Evolutionary conservation across 2,329 filamentous ascomycete genomes (phyloP).

Genomic region (Diplocarpon rosae): DNA sequence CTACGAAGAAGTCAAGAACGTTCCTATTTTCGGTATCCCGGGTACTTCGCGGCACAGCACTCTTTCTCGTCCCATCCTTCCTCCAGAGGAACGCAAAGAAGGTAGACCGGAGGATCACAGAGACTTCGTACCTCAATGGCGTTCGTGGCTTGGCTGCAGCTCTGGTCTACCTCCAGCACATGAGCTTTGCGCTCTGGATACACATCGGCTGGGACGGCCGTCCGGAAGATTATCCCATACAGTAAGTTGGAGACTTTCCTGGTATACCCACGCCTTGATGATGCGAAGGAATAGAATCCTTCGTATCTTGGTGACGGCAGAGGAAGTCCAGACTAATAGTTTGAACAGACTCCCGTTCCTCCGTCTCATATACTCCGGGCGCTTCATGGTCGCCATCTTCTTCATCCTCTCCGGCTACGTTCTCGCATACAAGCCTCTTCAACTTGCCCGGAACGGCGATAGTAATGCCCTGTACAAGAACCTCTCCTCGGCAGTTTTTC

Average conservation of each 20-base stretch:
- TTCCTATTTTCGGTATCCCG: not conserved
- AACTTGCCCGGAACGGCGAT: slow-evolving; percentile 24
- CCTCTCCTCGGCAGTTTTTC: slow-evolving; percentile 2
- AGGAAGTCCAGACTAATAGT: too few species aligned
- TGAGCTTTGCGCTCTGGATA: not conserved
- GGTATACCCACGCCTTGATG: too few species aligned
- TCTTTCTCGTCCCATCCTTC: not conserved
- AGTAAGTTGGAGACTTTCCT: not conserved
- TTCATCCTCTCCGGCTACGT: slow-evolving; percentile 38
- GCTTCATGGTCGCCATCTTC: slow-evolving; percentile 36
- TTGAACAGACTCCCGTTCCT: slow-evolving; percentile 1
- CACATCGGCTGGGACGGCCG: not conserved
- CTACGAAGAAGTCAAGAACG: too few species aligned
- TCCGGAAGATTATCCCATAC: not conserved
- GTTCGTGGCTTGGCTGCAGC: slow-evolving; percentile 33
- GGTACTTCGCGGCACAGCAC: not conserved
- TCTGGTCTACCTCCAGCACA: slow-evolving; percentile 4
- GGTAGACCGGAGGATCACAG: not conserved
- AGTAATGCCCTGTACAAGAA: slow-evolving; percentile 27
- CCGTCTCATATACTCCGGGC: slow-evolving; percentile 21
- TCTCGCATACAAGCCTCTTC: slow-evolving; percentile 32
- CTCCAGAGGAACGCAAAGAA: not conserved
- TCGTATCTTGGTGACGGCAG: too few species aligned
- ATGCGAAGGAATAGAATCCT: too few species aligned
- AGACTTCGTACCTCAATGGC: slow-evolving; percentile 31